phyloP scores from a whole-genome alignment of 2,329 filamentous ascomycete species.

The Fusarium torulosum region DNA sequence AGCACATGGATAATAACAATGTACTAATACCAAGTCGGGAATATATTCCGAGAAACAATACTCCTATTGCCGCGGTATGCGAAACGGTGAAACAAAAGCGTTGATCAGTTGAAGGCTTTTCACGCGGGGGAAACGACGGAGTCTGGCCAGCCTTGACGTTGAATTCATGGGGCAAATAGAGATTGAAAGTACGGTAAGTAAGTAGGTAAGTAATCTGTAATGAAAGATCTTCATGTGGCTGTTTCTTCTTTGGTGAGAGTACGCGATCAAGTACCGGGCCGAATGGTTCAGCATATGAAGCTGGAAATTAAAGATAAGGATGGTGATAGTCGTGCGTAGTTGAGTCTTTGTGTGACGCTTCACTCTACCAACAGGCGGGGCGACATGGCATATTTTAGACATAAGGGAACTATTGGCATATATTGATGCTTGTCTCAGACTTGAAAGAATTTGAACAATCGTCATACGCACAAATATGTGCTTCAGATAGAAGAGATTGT shows the following conservation, averaged over 20 bases:
- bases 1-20: not conserved
- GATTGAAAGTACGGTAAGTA: not conserved
- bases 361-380: not conserved
- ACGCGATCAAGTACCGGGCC: constrained; percentile 1
- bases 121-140: constrained; percentile 3
- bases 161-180: constrained; percentile 1
- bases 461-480: not conserved
- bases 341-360: constrained; percentile 6
- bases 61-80: not conserved
- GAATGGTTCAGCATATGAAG: constrained; percentile 13
- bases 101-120: constrained; percentile 22
- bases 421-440: not conserved
- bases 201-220: not conserved
- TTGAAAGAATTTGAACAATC: constrained; percentile 1
- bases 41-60: not conserved
- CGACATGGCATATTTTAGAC: not conserved
- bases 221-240: not conserved
- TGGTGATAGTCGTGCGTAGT: not conserved
- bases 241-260: not conserved
- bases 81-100: constrained; percentile 33
- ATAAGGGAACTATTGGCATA: not conserved
- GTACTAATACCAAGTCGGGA: not conserved
- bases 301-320: constrained; percentile 16
- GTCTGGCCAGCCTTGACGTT: constrained; percentile 11
- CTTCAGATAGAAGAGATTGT: not conserved